These are phyloP conservation scores for Spizellomyces sp. DNA, from an alignment of 192 early-diverging fungal genomes.

Conservation along the genomic window DNA sequence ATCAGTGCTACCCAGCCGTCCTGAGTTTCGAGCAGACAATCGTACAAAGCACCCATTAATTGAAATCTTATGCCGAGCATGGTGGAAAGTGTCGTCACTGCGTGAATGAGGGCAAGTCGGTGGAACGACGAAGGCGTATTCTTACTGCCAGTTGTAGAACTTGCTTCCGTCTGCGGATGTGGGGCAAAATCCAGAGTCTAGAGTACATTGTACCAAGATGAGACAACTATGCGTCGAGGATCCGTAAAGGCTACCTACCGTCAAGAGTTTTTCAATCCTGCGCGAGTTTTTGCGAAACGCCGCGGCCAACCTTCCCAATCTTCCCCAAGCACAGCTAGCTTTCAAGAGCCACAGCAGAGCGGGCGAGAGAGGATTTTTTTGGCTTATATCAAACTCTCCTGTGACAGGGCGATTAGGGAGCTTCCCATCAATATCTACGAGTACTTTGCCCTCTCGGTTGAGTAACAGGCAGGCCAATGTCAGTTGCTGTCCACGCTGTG, in stretches of 20 bases:
- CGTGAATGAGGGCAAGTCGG: neutral
- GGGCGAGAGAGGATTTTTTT: neutral
- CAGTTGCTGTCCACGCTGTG: neutral
- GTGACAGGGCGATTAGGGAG: conserved; percentile 7
- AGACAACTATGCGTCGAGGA: too few species aligned
- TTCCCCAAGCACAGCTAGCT: conserved; percentile 1
- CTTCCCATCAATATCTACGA: neutral
- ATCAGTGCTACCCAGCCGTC: conserved; percentile 10
- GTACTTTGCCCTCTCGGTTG: conserved; percentile 1
- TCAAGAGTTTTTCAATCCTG: neutral
- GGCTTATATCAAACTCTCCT: conserved; percentile 10
- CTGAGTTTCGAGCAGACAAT: conserved; percentile 7
- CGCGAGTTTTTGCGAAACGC: conserved; percentile 4
- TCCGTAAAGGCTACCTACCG: neutral
- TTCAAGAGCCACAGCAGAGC: conserved; percentile 23
- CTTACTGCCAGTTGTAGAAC: too few species aligned
- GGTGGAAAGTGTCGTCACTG: neutral
- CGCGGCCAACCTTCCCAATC: neutral
- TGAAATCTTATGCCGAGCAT: conserved; percentile 1
- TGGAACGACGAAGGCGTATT: neutral
- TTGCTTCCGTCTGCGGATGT: too few species aligned
- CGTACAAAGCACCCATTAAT: conserved; percentile 7
- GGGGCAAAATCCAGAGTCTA: too few species aligned
- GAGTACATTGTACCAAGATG: too few species aligned
- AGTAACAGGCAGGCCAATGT: neutral